Evolutionary conservation across 2,329 filamentous ascomycete species (phyloP).

Genomic region (Penicillium rolfsii): DNA sequence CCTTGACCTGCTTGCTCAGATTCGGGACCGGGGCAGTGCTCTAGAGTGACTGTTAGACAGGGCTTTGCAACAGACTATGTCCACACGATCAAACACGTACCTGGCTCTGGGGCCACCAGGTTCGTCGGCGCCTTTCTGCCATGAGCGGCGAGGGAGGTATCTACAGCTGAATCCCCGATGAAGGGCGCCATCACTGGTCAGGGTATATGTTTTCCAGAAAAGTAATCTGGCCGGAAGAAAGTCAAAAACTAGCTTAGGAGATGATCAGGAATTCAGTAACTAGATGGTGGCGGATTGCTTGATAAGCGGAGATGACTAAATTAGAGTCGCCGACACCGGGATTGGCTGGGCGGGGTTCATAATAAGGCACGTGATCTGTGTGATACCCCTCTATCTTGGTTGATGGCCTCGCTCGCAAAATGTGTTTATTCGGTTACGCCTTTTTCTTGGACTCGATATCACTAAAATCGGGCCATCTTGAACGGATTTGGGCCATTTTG

Average conservation of each 20-base stretch:
- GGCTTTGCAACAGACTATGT: background rate
- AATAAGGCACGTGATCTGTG: background rate
- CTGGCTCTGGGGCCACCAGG: constrained; percentile 89
- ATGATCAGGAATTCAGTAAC: constrained; percentile 1
- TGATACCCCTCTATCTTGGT: background rate
- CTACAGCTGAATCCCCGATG: constrained; percentile 71
- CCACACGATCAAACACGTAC: constrained; percentile 40
- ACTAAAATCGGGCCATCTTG: background rate
- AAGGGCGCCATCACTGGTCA: constrained; percentile 71
- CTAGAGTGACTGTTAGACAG: constrained; percentile 41
- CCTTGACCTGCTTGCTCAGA: constrained; percentile 60
- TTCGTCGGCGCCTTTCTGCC: constrained; percentile 73
- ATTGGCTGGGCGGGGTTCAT: constrained; percentile 26
- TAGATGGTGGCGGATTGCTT: constrained; percentile 36
- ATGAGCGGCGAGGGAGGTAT: constrained; percentile 70
- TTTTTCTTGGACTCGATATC: background rate
- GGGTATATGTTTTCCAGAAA: background rate
- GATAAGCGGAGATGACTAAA: constrained; percentile 42
- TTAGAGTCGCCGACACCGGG: constrained; percentile 10
- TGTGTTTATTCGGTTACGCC: background rate
- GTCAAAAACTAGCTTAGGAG: background rate
- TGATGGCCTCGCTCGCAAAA: no score
- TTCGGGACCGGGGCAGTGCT: constrained; percentile 85
- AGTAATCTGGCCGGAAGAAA: background rate
- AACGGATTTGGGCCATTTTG: no score